Evolutionary conservation across 2,329 filamentous ascomycete genomes (phyloP), one percentile per base, ranked within the genome.

Genomic region (Paracoccidioides brasiliensis): DNA sequence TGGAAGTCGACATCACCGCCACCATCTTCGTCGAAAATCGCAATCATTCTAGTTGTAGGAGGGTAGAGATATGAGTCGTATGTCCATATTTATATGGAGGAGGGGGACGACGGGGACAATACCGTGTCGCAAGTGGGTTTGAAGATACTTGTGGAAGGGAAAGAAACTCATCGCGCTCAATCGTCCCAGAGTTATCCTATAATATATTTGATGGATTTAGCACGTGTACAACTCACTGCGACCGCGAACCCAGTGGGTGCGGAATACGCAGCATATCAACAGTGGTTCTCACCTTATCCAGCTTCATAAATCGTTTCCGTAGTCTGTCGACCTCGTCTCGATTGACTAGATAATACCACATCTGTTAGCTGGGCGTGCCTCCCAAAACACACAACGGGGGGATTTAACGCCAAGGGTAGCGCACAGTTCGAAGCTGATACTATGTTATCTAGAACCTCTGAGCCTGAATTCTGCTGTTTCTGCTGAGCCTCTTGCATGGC

Each of bases 1-100:
- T 97, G 90, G 73, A 98, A 98, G 72, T 98, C 93, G 64, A 98
- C 93, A 66, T 95, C 89, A 67, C 93, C 93, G 64, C 93, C 91
- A 60, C 93, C 93, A 71, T 98, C 93, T 74, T 97, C 93, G 72
- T 98, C 93, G 69, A 98, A 97, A 66, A 97, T 98, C 57, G 93
- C 91, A 67, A 98, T 98, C 90, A 98, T 95, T 73, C 88, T 90
- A 68, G 59, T 37, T 38, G 37, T 33, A 43, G 38, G 45, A 30
- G 32, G 56, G 40, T 44, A 41, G 49, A 30, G 44, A 28, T 14
- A 22, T 44, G 3, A 49, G 48, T 7, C 38, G 14, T 51, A n/a
- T 42, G 30, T 35, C 14, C 37, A 52, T 42, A 54, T 44, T 42
- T 22, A 30, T 41, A 53, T 12, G 9, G 15, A 35, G 35, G 30